Base-by-base conservation (phyloP, 2,329 filamentous ascomycete genomes). In the Aphanocladium album region DNA sequence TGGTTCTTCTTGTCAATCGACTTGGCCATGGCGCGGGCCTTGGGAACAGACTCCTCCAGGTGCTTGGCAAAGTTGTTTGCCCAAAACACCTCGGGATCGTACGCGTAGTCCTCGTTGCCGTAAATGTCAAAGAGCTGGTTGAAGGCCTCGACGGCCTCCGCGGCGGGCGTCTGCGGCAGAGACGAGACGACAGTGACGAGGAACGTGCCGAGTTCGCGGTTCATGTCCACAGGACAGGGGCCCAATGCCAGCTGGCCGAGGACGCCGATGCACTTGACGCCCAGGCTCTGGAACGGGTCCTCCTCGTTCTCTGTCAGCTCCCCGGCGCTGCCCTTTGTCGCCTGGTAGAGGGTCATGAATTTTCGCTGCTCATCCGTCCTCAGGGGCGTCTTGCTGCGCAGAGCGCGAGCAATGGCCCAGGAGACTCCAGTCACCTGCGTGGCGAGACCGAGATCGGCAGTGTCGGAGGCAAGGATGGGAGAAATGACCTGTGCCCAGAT, bases 101-200 rank as follows among this genome's bases (percentile, higher is more conserved):
- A 86, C 12, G 78, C 74, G 58, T 76, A 78, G 14, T 76, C 77
- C 70, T 86, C 84, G 68, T 89, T 83, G 27, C 80, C 82, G 71
- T 89, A 89, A 8, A 89, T 79, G 65, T 89, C 87, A 65, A 88
- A 87, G 19, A 89, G 64, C 70, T 88, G 84, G 72, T 89, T 84
- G 47, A 89, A 73, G 17, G 84, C 83, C 73, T 89, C 86, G 35
- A 89, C 79, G 5, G 78, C 77, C 50, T 88, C 83, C 2, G 84
- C 85, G 1, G 79, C 72, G 1, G 83, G 77, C 1, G 80, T 81
- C 49, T 80, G 74, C 5, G 84, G 82, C 19, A 83, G 73, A 11
- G 72, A 72, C 35, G 79, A 74, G 35, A 88, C 72, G 5, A 85
- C 70, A 2, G 80, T 83, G 57, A 89, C 64, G 53, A 89, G 75